Base-by-base conservation (phyloP, 257 asterid genomes). In the Petunia axillaris region DNA sequence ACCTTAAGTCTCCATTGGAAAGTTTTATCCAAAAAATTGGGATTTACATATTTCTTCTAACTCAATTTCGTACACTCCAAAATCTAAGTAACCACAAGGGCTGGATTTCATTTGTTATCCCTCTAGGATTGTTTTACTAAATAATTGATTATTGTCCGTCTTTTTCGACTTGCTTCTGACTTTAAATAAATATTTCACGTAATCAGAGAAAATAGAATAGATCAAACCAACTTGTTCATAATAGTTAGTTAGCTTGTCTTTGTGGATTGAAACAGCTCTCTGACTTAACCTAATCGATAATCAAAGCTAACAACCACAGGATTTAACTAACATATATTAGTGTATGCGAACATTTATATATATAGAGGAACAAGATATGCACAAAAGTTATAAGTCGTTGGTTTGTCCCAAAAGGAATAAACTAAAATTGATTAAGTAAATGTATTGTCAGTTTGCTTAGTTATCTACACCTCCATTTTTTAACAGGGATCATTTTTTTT, bases 221-320 rank as follows among this genome's bases (percentile, higher is more conserved):
- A 25, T 25, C 75, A 67, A 8, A 4, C 3, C 75, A 8, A n/a
- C 15, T 48, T 25, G 48, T 35, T 48, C 48, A 71, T 71, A 48
- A 48, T 59, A 71, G 10, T 71, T 71, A 35, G 77, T 25, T 71
- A 35, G 60, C 44, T 71, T 25, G 77, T 71, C 77, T 48, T 48
- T 25, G 60, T 71, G 60, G 60, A 41, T 71, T 71, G 60, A 71
- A 71, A 48, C 2, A 25, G 48, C 6, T 25, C 25, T 48, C 6
- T 59, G 48, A 71, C 77, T 35, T 25, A 48, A 71, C 77, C 60
- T 48, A 48, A 71, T 71, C 25, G 44, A 71, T 25, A 71, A 71
- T 48, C 59, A 71, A 71, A 35, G 77, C 59, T 5, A 71, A 48
- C 77, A 25, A 46, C 77, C 59, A 8, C 6, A 70, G 41, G 76